Evolutionary conservation across 1,139 yeast species (phyloP), one percentile per base, ranked within the genome.

Genomic region (Kodamaea plutei): DNA sequence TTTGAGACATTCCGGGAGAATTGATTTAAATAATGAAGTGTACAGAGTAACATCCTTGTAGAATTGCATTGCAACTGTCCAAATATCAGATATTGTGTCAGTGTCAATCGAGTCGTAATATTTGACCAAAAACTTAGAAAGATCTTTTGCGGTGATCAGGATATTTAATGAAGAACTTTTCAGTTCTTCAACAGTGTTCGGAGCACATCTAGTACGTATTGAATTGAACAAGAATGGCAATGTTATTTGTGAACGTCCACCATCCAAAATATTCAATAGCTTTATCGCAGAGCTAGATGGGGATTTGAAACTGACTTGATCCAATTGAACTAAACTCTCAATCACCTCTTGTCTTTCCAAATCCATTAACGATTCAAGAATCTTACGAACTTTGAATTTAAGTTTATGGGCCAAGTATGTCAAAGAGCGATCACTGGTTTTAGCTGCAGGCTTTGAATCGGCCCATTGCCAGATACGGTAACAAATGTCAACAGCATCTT

Each of bases 391-490:
- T 44, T 82, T 75, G 43, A 82, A 83, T 47, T 84, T 85, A 46
- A 87, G 61, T 37, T 80, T 80, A 31, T 80, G 71, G 0, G 84
- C 76, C 34, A 77, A 68, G 44, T 73, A 76, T n/a, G 69, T 65
- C n/a, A 72, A 52, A 0, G 89, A 72, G 31, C 70, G 66, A 6
- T 50, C 51, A 6, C 63, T 33, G 10, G 38, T 44, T 8, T 36
- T 27, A 7, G 34, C 23, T 15, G 30, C 37, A 5, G 69, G 61
- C 21, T 60, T 64, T 9, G 61, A 58, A 47, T 84, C 91, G 0
- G 84, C 73, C 88, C 89, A 81, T 18, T 59, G 46, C 96, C 96
- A 88, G 6, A 87, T 69, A 16, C 64, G 62, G 43, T 73, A 81
- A 21, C 81, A 69, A 0, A 73, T 58, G 18, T 55, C 58, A 3